Conservation (phyloP, 2,329 filamentous ascomycete species). For the Fusarium brevicatenulatum region DNA sequence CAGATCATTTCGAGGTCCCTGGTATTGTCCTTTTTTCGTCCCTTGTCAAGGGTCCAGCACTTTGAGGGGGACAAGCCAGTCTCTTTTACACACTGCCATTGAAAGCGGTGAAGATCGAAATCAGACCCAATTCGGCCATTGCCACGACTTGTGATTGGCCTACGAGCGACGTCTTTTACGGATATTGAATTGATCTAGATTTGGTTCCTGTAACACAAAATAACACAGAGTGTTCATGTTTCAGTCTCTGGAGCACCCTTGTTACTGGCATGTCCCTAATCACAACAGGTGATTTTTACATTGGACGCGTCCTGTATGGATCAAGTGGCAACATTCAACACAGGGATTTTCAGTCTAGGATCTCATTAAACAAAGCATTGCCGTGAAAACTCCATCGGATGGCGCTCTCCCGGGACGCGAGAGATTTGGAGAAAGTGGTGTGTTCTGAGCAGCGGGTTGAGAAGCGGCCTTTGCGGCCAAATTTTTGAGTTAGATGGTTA, state of each 20-base stretch:
- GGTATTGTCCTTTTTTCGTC: conserved; percentile 11
- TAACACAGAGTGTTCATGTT: not conserved
- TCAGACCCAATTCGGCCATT: conserved; percentile 15
- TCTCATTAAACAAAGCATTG: conserved; percentile 25
- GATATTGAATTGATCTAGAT: conserved; percentile 24
- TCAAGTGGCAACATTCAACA: conserved; percentile 24
- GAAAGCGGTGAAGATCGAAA: conserved; percentile 38
- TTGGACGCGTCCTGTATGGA: conserved; percentile 34
- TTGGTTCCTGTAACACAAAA: conserved; percentile 6
- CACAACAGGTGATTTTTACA: conserved; percentile 42
- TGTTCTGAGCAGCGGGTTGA: not conserved
- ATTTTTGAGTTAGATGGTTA: conserved; percentile 26
- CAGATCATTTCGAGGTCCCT: conserved; percentile 34
- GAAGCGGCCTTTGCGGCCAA: conserved; percentile 15
- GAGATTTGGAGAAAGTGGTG: conserved; percentile 23
- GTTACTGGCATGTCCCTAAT: conserved; percentile 23
- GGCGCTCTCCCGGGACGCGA: conserved; percentile 25
- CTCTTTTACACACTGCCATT: conserved; percentile 13
- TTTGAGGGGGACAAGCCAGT: not conserved
- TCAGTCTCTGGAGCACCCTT: conserved; percentile 19
- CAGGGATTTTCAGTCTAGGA: conserved; percentile 20
- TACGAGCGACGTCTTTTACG: not conserved
- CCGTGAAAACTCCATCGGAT: conserved; percentile 24
- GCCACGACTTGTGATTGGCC: conserved; percentile 1
- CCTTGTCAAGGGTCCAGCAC: conserved; percentile 9